Percentiles rank a stretch among this genome's conserved stretches.
These are phyloP conservation scores for Peronospora farinosa DNA, from an alignment of 352 stramenopile species.

Conservation along the genomic window DNA sequence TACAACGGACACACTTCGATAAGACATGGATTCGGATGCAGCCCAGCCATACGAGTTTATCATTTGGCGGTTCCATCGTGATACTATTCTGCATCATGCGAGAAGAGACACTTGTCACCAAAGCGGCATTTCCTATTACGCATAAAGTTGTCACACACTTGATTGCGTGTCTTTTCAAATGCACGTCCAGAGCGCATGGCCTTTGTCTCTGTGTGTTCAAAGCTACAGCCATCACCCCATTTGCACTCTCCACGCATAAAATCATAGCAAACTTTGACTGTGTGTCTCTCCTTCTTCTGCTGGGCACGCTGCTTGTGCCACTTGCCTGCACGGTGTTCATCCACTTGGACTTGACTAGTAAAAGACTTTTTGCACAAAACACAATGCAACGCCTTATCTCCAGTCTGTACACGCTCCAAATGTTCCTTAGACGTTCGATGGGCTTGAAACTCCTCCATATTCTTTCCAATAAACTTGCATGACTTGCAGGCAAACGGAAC, in stretches of 20 bases:
- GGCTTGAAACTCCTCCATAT: conserved; percentile 57
- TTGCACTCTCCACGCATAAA: conserved; percentile 71
- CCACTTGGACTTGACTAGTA: conserved; percentile 63
- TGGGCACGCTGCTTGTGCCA: conserved; percentile 75
- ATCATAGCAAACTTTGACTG: conserved; percentile 77
- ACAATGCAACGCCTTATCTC: conserved; percentile 37
- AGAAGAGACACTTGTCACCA: conserved; percentile 70
- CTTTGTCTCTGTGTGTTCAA: conserved; percentile 66
- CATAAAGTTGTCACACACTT: conserved; percentile 50
- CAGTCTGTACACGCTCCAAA: conserved; percentile 28
- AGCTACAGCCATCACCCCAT: conserved; percentile 60
- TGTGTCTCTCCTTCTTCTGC: conserved; percentile 59
- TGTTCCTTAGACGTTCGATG: conserved; percentile 51
- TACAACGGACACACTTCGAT: background rate
- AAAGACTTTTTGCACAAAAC: conserved; percentile 73
- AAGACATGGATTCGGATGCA: conserved; percentile 1
- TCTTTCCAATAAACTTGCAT: conserved; percentile 68
- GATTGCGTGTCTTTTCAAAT: conserved; percentile 48
- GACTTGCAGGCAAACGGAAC: conserved; percentile 80
- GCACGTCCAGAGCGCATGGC: conserved; percentile 48
- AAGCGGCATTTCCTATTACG: conserved; percentile 51
- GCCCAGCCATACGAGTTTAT: too few relatives aligned
- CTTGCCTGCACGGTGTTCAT: conserved; percentile 73
- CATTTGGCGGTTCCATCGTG: background rate
- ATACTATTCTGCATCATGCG: conserved; percentile 31